phyloP scores from a whole-genome alignment of 2,329 filamentous ascomycete genomes.

The Orbilia quercus region DNA sequence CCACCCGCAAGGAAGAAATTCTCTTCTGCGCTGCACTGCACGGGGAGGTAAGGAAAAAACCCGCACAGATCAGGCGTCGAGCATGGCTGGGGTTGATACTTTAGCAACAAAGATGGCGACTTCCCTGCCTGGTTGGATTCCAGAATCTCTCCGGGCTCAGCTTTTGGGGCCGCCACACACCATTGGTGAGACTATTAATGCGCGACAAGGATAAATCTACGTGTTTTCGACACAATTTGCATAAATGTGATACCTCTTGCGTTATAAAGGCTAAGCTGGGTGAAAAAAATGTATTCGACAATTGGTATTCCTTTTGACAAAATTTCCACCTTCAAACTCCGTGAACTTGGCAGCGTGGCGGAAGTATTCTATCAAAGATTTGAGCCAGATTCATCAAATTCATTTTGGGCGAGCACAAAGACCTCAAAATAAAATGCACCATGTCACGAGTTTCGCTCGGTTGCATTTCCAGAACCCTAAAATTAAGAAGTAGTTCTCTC shows the following conservation, averaged over 20 bases:
- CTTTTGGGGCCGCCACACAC: neutral
- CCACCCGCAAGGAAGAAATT: constrained; percentile 23
- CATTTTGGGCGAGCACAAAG: neutral
- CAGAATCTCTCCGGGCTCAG: constrained; percentile 52
- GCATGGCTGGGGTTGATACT: constrained; percentile 23
- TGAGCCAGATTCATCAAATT: neutral
- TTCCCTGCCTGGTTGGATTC: constrained; percentile 27
- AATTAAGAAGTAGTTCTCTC: no score
- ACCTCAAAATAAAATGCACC: neutral
- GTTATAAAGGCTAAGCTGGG: constrained; percentile 45
- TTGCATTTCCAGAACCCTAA: no score
- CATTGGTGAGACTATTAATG: constrained; percentile 3
- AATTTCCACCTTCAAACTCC: constrained; percentile 20
- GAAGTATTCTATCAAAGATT: neutral
- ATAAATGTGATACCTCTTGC: constrained; percentile 46
- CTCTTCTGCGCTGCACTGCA: constrained; percentile 18
- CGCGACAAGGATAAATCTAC: constrained; percentile 25
- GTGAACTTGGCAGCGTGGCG: neutral
- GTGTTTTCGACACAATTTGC: constrained; percentile 39
- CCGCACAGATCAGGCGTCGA: constrained; percentile 38
- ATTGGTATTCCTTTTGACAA: neutral
- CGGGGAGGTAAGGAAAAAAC: constrained; percentile 42
- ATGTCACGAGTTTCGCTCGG: neutral
- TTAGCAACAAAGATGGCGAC: constrained; percentile 8
- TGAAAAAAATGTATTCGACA: neutral